Percentiles rank a stretch among this genome's conserved stretches.
phyloP scores from a whole-genome alignment of 2,329 filamentous ascomycete genomes.

The Aspergillus japonicus region DNA sequence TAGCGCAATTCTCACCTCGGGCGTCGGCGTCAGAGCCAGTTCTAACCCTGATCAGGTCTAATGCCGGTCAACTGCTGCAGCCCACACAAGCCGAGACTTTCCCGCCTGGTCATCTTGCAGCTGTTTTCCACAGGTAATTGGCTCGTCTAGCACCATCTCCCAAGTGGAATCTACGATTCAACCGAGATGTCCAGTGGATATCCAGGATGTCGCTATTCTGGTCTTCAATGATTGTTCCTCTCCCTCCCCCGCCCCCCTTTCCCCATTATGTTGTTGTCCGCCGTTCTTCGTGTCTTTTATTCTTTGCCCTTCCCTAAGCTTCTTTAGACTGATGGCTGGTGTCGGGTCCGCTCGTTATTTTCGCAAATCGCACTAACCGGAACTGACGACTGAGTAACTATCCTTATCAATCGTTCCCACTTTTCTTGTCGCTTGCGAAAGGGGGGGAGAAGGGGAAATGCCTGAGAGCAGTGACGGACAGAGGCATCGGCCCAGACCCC shows the following conservation, averaged over 20 bases:
- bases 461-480: no score
- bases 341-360: background rate
- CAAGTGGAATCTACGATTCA: background rate
- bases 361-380: no score
- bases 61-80: background rate
- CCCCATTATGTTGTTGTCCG: no score
- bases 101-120: constrained; percentile 14
- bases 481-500: background rate
- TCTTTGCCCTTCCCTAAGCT: background rate
- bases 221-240: background rate
- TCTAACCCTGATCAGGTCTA: background rate
- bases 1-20: background rate
- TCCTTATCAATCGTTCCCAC: background rate
- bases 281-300: background rate
- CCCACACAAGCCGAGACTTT: constrained; percentile 5
- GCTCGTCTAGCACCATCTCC: background rate
- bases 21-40: background rate
- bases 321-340: background rate
- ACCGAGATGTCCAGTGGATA: background rate
- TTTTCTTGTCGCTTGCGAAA: background rate
- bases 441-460: no score
- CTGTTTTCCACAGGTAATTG: background rate
- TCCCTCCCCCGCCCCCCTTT: no score
- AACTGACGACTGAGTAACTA: background rate
- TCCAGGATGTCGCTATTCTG: no score